Evolutionary conservation across 106 monocot species (phyloP).

Genomic region (Hemerocallis citrina): DNA sequence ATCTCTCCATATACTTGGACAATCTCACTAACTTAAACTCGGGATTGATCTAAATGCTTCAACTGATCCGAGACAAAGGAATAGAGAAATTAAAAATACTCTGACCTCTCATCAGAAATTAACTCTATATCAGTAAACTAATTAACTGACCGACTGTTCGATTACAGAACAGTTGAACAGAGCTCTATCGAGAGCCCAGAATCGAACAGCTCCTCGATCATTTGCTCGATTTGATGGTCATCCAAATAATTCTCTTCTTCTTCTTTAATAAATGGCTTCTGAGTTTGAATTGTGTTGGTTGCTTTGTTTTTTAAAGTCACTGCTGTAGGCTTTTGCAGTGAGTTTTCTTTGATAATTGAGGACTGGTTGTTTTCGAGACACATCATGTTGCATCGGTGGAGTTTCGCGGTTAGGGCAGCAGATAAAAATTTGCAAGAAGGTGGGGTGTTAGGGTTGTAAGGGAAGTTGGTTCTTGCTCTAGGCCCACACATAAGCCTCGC

Average conservation of each 20-base stretch:
- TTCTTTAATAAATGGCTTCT: not conserved
- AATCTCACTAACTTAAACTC: too few relatives aligned
- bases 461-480: slow-evolving; percentile 45
- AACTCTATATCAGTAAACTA: too few relatives aligned
- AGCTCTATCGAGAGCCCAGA: slow-evolving; percentile 43
- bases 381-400: slow-evolving; percentile 31
- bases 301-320: too few relatives aligned
- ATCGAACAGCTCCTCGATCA: slow-evolving; percentile 70
- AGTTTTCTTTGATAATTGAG: not conserved
- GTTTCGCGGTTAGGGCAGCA: slow-evolving; percentile 39
- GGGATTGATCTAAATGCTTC: too few relatives aligned
- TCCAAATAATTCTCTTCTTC: slow-evolving; percentile 30
- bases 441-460: slow-evolving; percentile 16
- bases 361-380: slow-evolving; percentile 10
- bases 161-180: too few relatives aligned
- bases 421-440: slow-evolving; percentile 28
- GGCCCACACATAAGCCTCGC: slow-evolving; percentile 43
- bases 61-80: too few relatives aligned
- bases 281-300: too few relatives aligned
- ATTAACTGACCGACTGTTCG: too few relatives aligned
- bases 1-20: too few relatives aligned
- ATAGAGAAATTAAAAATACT: too few relatives aligned
- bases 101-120: too few relatives aligned
- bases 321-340: not conserved
- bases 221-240: slow-evolving; percentile 52